These are phyloP conservation scores for Ajuga chamaepitys DNA, from an alignment of 257 asterid species.

Conservation along the genomic window DNA sequence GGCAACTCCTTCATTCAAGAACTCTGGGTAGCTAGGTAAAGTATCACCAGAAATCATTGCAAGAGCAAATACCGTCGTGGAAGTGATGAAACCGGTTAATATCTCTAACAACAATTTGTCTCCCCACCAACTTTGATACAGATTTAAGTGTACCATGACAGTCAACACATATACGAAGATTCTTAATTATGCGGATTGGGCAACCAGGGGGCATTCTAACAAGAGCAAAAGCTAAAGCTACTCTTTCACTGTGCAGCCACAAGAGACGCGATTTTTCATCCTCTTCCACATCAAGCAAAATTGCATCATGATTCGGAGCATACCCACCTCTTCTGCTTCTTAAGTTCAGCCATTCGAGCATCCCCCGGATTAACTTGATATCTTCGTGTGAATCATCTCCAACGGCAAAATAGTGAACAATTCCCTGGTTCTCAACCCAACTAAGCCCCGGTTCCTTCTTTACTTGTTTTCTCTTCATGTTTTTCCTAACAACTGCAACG, in stretches of 20 bases:
- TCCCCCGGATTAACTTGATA: slow-evolving; percentile 54
- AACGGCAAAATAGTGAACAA: slow-evolving; percentile 69
- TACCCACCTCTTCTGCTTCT: slow-evolving; percentile 51
- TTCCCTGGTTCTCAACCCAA: slow-evolving; percentile 81
- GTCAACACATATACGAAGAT: slow-evolving; percentile 70
- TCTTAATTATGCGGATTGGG: slow-evolving; percentile 75
- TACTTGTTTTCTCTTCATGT: slow-evolving; percentile 62
- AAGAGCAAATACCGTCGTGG: slow-evolving; percentile 62
- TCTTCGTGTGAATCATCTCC: slow-evolving; percentile 84
- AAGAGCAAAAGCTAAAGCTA: slow-evolving; percentile 83
- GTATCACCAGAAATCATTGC: slow-evolving; percentile 86
- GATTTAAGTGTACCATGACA: slow-evolving; percentile 73
- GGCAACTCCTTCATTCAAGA: background rate
- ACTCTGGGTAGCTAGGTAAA: background rate
- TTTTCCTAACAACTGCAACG: slow-evolving; percentile 65
- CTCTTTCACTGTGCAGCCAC: slow-evolving; percentile 90
- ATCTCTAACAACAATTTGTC: slow-evolving; percentile 67
- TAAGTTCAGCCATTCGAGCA: slow-evolving; percentile 81
- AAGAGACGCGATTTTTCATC: slow-evolving; percentile 79
- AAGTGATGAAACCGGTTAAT: slow-evolving; percentile 81
- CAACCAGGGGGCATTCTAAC: slow-evolving; percentile 52
- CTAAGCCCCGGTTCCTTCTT: slow-evolving; percentile 95
- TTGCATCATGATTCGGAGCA: slow-evolving; percentile 47
- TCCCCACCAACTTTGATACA: slow-evolving; percentile 37
- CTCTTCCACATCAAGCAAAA: slow-evolving; percentile 87